Conservation (phyloP, 2,329 filamentous ascomycete genomes). For the Fusarium chuoi region DNA sequence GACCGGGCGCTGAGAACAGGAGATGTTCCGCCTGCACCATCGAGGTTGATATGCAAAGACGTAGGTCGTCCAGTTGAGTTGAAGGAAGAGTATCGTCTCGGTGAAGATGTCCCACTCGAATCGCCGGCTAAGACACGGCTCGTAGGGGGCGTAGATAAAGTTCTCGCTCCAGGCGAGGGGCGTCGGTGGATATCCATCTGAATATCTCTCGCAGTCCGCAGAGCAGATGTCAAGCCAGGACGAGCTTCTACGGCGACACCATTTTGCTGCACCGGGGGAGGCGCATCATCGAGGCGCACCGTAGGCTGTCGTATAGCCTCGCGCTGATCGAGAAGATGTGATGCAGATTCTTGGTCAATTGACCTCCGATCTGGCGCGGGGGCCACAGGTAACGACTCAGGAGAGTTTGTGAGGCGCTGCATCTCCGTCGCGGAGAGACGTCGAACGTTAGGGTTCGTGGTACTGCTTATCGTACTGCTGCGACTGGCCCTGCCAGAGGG, state of each 20-base stretch:
- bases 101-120: constrained; percentile 46
- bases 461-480: constrained; percentile 47
- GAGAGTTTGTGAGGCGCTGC: constrained; percentile 65
- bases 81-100: constrained; percentile 63
- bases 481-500: constrained; percentile 40
- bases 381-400: constrained; percentile 68
- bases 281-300: constrained; percentile 41
- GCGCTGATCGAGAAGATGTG: constrained; percentile 42
- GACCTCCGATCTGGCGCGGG: constrained; percentile 51
- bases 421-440: constrained; percentile 69
- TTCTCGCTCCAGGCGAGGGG: constrained; percentile 52
- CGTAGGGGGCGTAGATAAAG: constrained; percentile 64
- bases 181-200: constrained; percentile 44
- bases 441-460: constrained; percentile 56
- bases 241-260: constrained; percentile 42
- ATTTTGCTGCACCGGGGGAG: constrained; percentile 36
- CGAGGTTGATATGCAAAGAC: constrained; percentile 57
- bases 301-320: constrained; percentile 47
- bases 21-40: constrained; percentile 39
- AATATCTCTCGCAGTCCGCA: constrained; percentile 21
- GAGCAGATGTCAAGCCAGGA: constrained; percentile 9
- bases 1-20: constrained; percentile 24
- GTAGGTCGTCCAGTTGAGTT: constrained; percentile 56
- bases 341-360: constrained; percentile 53
- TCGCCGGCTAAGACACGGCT: constrained; percentile 51